Evolutionary conservation across 2,329 filamentous ascomycete genomes (phyloP).

Genomic region (Emergomyces africanus): DNA sequence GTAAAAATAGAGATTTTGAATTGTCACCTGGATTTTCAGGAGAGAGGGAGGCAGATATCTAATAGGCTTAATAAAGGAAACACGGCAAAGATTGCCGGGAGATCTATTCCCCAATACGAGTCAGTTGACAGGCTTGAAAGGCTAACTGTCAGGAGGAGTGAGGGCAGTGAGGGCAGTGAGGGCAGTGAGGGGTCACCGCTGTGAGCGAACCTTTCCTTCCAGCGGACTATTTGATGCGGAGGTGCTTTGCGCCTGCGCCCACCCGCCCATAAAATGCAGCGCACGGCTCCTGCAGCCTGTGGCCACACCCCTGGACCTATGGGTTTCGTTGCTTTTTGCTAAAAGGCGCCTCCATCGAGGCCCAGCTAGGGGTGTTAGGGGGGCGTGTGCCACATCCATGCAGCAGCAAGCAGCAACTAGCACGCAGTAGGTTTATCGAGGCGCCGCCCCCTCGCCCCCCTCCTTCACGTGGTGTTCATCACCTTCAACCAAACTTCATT

Average conservation of each 20-base stretch:
- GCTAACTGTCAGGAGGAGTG: too few relatives aligned
- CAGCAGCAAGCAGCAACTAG: too few relatives aligned
- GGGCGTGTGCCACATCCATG: too few relatives aligned
- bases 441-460: not conserved
- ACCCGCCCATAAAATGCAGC: not conserved
- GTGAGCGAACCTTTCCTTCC: not conserved
- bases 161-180: not conserved
- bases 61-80: not conserved
- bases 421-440: too few relatives aligned
- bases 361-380: too few relatives aligned
- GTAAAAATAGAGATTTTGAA: not conserved
- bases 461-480: not conserved
- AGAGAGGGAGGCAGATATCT: not conserved
- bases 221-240: not conserved
- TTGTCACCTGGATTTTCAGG: not conserved
- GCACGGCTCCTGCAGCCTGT: not conserved
- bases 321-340: not conserved
- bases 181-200: not conserved
- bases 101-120: not conserved
- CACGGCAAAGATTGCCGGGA: not conserved
- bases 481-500: not conserved
- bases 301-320: not conserved
- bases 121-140: not conserved
- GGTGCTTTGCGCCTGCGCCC: not conserved
- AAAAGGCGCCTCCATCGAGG: not conserved